Percentiles rank a stretch among this genome's conserved stretches.
phyloP scores from a whole-genome alignment of 1,139 yeast species.

The Zygoascus meyerae region DNA sequence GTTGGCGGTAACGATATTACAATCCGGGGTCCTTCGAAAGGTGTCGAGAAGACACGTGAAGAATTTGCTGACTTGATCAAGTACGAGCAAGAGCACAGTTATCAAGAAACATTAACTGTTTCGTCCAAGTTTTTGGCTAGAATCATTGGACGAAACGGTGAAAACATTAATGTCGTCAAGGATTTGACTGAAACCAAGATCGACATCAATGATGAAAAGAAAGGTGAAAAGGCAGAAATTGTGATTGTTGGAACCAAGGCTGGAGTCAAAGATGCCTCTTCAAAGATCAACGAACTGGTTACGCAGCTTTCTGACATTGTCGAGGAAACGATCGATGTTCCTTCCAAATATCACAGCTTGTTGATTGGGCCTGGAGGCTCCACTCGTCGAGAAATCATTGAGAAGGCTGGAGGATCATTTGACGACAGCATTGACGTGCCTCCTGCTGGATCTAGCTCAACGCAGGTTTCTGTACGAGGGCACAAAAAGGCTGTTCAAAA shows the following conservation, averaged over 20 bases:
- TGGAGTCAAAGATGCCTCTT: slow-evolving; percentile 70
- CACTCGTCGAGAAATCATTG: slow-evolving; percentile 65
- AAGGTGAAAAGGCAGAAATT: slow-evolving; percentile 38
- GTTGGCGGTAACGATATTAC: slow-evolving; percentile 53
- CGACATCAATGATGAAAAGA: slow-evolving; percentile 48
- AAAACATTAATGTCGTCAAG: slow-evolving; percentile 73
- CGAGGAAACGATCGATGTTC: slow-evolving; percentile 59
- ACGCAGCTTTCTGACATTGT: slow-evolving; percentile 62
- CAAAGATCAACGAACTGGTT: slow-evolving; percentile 57
- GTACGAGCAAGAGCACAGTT: slow-evolving; percentile 85
- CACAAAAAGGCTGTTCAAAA: slow-evolving; percentile 67
- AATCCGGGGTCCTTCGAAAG: slow-evolving; percentile 87
- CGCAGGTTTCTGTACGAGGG: slow-evolving; percentile 65
- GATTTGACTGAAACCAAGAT: slow-evolving; percentile 76
- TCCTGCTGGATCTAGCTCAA: slow-evolving; percentile 53
- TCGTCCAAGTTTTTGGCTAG: slow-evolving; percentile 72
- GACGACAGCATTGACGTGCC: slow-evolving; percentile 63
- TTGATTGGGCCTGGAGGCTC: slow-evolving; percentile 81
- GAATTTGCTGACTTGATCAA: slow-evolving; percentile 80
- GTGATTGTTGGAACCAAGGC: slow-evolving; percentile 74
- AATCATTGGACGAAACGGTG: slow-evolving; percentile 88
- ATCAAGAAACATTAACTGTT: slow-evolving; percentile 54
- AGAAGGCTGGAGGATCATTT: slow-evolving; percentile 67
- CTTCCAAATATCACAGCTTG: slow-evolving; percentile 71
- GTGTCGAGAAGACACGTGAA: slow-evolving; percentile 77